These are phyloP conservation scores for Marsdenia floribunda DNA, from an alignment of 257 asterid species.

Conservation along the genomic window DNA sequence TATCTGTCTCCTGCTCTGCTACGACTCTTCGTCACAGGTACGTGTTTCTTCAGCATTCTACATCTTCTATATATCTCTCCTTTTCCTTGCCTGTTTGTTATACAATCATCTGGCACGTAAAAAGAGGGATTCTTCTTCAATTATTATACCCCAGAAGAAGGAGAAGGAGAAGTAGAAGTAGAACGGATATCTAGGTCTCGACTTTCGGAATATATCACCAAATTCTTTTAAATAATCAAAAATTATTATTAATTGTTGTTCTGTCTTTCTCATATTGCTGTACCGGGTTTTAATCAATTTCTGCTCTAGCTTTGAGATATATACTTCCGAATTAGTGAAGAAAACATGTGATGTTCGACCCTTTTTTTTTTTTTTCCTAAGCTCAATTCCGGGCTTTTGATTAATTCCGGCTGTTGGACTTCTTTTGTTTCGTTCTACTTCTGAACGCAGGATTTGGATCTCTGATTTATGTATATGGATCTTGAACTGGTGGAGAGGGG, in stretches of 20 bases:
- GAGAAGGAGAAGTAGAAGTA: neutral
- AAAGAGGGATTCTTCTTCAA: neutral
- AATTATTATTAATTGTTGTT: neutral
- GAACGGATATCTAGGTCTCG: constrained; percentile 41
- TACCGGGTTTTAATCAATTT: constrained; percentile 28
- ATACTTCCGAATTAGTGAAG: constrained; percentile 2
- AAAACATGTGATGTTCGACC: neutral
- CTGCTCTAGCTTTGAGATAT: constrained; percentile 21
- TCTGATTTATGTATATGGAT: constrained; percentile 44
- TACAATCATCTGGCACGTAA: neutral
- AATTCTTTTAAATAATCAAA: constrained; percentile 11
- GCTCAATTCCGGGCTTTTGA: constrained; percentile 13
- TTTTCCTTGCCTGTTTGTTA: neutral
- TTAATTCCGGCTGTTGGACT: neutral
- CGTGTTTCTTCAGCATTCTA: constrained; percentile 11
- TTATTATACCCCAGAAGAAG: constrained; percentile 12
- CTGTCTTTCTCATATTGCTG: constrained; percentile 1
- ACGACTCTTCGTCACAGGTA: constrained; percentile 16
- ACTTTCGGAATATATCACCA: constrained; percentile 27
- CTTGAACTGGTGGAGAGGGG: constrained; percentile 48
- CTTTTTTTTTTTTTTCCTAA: constrained; percentile 6
- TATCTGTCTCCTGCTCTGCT: neutral
- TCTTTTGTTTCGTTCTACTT: neutral
- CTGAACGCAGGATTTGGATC: neutral
- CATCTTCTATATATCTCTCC: neutral